Evolutionary conservation across 345 rosid genomes (phyloP), one percentile per base, ranked within the genome.

Genomic region (Angophora floribunda): DNA sequence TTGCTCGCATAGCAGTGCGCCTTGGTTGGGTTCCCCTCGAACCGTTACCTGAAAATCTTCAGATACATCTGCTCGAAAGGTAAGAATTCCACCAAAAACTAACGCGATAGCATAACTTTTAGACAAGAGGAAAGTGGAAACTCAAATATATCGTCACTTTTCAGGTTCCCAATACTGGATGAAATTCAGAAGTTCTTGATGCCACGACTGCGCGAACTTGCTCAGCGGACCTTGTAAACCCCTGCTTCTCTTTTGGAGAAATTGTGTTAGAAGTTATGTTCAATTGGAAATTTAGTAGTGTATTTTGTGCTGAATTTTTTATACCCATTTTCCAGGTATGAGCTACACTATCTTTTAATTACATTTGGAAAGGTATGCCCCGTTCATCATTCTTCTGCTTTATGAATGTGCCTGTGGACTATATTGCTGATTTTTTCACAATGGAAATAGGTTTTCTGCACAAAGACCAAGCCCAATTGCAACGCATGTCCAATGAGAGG

Each of bases 1-100:
- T 97, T 50, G 96, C 90, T 22, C 94, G 98, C 10, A 94, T 95
- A 87, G 93, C 93, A 6, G 95, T 97, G 65, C 95, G 98, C 7
- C 91, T 97, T 61, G 98, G 97, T 86, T 95, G 98, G 99, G 96
- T 95, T 85, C 98, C 98, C 22, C 92, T 96, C 45, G 90, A 94
- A 88, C 93, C 95, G 61, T 89, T 95, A 7, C 94, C 98, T 9
- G 93, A 89, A 88, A 88, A 88, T 57, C 91, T 95, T 87, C 94
- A 94, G 47, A 28, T 97, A 30, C 98, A 97, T 89, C 94, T 93
- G n/a, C 90, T 97, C 52, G 92, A 87, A 51, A 59, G 88, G 97
- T 97, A 91, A 78, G n/a, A 55, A 55, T 9, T 21, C 44, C 53
- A 51, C 12, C 82, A 9, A 44, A 70, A 70, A 36, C 26, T 17